Conservation (phyloP, 345 rosid species). For the Hibiscus trionum region DNA sequence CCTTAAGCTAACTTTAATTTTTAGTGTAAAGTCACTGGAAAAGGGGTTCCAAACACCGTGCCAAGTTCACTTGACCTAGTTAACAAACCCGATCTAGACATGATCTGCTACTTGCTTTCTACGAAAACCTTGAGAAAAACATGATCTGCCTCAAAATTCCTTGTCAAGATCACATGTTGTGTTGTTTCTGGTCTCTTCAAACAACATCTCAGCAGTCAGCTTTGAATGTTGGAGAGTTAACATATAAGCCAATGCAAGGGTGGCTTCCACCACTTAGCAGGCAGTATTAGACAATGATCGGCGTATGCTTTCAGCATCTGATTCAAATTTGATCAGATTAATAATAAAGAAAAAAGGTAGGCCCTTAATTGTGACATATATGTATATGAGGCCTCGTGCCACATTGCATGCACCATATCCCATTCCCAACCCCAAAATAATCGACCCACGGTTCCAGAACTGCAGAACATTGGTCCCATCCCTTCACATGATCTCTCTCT, state of each 20-base stretch:
- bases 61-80: background rate
- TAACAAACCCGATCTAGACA: background rate
- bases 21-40: no score
- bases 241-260: constrained; percentile 4
- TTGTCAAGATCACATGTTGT: constrained; percentile 28
- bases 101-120: background rate
- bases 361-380: background rate
- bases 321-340: background rate
- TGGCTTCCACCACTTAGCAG: constrained; percentile 17
- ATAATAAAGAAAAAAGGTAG: background rate
- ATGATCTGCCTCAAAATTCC: constrained; percentile 16
- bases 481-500: background rate
- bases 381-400: background rate
- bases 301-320: background rate
- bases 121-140: no score
- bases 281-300: constrained; percentile 6
- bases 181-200: constrained; percentile 11
- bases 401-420: background rate
- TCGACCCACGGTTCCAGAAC: background rate
- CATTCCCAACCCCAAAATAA: background rate
- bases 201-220: background rate
- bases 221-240: constrained; percentile 6
- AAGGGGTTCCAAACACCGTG: no score
- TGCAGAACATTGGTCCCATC: background rate
- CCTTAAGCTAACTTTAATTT: no score